Conservation (phyloP, 129 eudicot species). For the Helichrysum umbraculigerum region DNA sequence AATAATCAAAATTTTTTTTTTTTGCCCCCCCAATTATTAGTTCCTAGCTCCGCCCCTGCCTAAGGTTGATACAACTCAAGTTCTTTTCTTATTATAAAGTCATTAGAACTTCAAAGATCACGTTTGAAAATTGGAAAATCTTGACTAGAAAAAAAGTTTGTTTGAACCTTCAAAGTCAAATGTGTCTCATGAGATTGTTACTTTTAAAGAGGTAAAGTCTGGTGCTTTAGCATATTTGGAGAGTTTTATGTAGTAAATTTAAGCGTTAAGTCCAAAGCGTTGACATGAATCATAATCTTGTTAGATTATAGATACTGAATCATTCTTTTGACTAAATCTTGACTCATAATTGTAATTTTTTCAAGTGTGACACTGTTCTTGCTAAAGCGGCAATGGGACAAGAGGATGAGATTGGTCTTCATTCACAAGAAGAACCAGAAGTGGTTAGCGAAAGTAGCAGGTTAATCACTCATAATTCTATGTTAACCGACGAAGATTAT, state of each 20-base stretch:
- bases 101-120: not conserved
- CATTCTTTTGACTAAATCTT: not conserved
- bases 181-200: too few relatives aligned
- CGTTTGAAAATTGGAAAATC: not conserved
- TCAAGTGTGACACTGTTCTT: constrained; percentile 1
- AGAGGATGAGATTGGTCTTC: not conserved
- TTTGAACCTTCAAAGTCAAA: not conserved
- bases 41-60: too few relatives aligned
- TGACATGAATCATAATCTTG: not conserved
- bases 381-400: not conserved
- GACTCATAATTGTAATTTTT: not conserved
- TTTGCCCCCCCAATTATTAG: too few relatives aligned
- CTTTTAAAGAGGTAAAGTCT: not conserved
- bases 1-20: too few relatives aligned
- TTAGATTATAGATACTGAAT: not conserved
- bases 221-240: not conserved
- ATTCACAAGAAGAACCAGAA: constrained; percentile 4
- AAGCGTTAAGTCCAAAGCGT: not conserved
- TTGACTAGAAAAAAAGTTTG: not conserved
- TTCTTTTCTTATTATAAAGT: not conserved
- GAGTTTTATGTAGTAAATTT: not conserved
- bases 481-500: not conserved
- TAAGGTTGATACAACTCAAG: not conserved
- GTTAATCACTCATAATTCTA: not conserved
- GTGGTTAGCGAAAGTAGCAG: not conserved